phyloP scores from a whole-genome alignment of 768 basidiomycete genomes.

The Lentinus brumalis region DNA sequence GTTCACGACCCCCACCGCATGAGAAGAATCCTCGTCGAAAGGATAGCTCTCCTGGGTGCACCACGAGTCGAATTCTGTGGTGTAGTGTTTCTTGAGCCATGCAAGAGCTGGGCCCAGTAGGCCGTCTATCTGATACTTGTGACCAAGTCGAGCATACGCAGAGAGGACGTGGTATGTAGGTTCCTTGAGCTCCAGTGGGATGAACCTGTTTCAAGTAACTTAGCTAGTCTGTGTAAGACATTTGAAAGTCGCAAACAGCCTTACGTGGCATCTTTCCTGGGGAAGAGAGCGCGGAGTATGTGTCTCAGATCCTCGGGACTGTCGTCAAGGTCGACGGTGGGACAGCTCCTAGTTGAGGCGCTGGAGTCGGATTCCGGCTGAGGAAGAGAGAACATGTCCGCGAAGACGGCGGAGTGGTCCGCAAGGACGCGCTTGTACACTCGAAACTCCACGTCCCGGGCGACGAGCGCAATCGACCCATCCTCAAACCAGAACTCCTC shows the following conservation, averaged over 20 bases:
- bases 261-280: neutral
- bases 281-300: slow-evolving; percentile 12
- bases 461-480: slow-evolving; percentile 27
- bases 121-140: neutral
- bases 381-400: slow-evolving; percentile 9
- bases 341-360: neutral
- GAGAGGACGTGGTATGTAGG: neutral
- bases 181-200: too few species aligned
- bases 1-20: neutral
- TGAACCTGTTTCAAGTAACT: too few species aligned
- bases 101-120: neutral
- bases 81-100: neutral
- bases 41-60: too few species aligned
- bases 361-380: neutral
- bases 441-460: slow-evolving; percentile 23
- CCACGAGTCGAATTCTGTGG: neutral
- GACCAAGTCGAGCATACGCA: neutral
- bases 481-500: slow-evolving; percentile 30
- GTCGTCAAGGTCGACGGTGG: neutral
- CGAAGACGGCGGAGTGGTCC: slow-evolving; percentile 25
- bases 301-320: neutral
- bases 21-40: neutral
- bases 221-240: too few species aligned
- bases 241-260: neutral
- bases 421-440: slow-evolving; percentile 28